Conservation (phyloP, 441 rosid species). For the Populus tomentosa region DNA sequence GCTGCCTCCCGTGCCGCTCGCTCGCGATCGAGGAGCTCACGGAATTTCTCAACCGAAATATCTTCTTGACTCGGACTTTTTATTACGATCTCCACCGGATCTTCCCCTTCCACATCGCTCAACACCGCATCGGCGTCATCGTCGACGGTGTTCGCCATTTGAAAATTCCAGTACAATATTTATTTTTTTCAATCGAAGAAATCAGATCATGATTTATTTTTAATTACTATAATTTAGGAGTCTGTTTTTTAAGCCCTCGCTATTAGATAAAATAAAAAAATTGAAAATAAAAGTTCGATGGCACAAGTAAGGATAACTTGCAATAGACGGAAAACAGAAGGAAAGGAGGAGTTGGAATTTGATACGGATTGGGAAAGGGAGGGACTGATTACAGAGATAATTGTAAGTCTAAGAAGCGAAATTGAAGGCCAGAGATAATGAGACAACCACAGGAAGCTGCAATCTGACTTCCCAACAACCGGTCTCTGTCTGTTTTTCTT, state of each 20-base stretch:
- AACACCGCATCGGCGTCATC: constrained; percentile 72
- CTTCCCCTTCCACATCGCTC: constrained; percentile 85
- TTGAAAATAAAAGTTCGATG: background rate
- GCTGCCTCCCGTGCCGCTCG: constrained; percentile 62
- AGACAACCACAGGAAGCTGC: background rate
- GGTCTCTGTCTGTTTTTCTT: background rate
- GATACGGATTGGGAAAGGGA: background rate
- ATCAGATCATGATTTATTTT: background rate
- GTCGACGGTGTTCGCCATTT: constrained; percentile 47
- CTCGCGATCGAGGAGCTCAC: constrained; percentile 71
- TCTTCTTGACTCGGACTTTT: constrained; percentile 39
- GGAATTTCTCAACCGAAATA: constrained; percentile 41
- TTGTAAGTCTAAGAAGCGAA: background rate
- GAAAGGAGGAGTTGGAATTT: background rate
- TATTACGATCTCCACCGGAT: constrained; percentile 42
- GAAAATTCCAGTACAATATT: background rate
- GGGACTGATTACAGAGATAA: too few relatives aligned
- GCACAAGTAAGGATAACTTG: background rate
- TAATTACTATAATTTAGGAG: background rate
- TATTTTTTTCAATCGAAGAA: background rate
- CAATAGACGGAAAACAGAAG: background rate
- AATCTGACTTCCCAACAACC: constrained; percentile 7
- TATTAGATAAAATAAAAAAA: background rate
- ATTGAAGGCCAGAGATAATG: background rate
- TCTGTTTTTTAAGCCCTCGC: too few relatives aligned